Evolutionary conservation across 2,329 filamentous ascomycete species (phyloP), one percentile per base, ranked within the genome.

Genomic region (Exutisphaerella laricina): DNA sequence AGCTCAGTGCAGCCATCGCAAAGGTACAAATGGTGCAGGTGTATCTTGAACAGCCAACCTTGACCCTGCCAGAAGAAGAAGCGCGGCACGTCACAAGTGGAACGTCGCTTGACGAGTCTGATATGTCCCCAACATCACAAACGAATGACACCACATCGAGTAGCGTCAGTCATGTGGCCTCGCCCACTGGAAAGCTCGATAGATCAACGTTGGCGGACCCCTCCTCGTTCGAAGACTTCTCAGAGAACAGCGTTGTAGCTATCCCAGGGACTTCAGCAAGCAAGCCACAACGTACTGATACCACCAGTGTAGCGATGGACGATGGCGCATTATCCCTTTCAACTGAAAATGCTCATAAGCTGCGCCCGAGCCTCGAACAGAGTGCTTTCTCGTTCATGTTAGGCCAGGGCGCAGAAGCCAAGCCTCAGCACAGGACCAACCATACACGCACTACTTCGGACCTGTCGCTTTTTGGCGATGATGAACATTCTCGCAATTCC

Each of bases 11-110:
- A 25, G 68, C 70, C 2, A 72, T 74, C 43, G 71, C 70, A 7
- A 71, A 69, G 50, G 70, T 73, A 20, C 70, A 73, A 40, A 71
- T 73, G 34, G 68, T 73, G 14, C 71, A 74, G 46, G 70, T 73
- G 3, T 73, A 73, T 51, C 61, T 74, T 4, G 66, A 67, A 18
- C 70, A 74, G 49, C 60, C 66, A 4, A 65, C 63, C 4, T 60
- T 74, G 18, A 65, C 68, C 9, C 55, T 74, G 21, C 66, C 68
- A 1, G 65, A 68, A 16, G 66, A 70, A 7, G 42, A 35, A 5
- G 42, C 33, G 14, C 18, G 39, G n/a, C n/a, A 36, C n/a, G 12
- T 12, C 6, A 26, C 37, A 12, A 39, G 26, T 14, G 22, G 17
- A 13, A n/a, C 6, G 4, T n/a, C 31, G 5, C 10, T 12, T 34